Evolutionary conservation across 2,329 filamentous ascomycete species (phyloP).

Genomic region (Alternaria sp.): DNA sequence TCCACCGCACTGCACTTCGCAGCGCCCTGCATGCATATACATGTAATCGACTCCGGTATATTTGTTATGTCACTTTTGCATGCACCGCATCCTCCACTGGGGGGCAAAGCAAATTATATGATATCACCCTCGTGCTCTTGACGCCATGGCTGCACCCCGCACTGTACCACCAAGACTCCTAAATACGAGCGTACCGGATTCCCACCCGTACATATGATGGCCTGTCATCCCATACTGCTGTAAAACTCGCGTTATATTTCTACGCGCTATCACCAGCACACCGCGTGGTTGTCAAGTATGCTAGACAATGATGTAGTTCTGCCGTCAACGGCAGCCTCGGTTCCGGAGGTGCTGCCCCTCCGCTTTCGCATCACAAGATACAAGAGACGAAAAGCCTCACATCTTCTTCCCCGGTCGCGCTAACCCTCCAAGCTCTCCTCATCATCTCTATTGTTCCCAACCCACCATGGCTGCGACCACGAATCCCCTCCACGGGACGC

Average conservation of each 20-base stretch:
- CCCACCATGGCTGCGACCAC: slow-evolving; percentile 43
- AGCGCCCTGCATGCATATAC: not conserved
- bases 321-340: slow-evolving; percentile 8
- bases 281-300: not conserved
- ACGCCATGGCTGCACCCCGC: slow-evolving; percentile 5
- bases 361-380: not conserved
- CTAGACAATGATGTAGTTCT: slow-evolving; percentile 2
- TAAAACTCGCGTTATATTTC: not conserved
- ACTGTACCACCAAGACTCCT: not conserved
- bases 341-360: slow-evolving; percentile 2
- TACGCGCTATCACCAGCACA: not conserved
- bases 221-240: not conserved
- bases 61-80: no score
- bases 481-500: slow-evolving; percentile 46
- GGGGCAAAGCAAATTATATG: no score
- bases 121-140: not conserved
- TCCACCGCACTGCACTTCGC: not conserved
- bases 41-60: no score
- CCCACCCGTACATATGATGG: not conserved
- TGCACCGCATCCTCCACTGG: no score
- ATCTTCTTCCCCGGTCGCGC: not conserved
- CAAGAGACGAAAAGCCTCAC: not conserved
- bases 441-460: not conserved
- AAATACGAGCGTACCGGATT: not conserved
- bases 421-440: not conserved